Evolutionary conservation across 441 rosid species (phyloP).

Genomic region (Erodium moschatum): DNA sequence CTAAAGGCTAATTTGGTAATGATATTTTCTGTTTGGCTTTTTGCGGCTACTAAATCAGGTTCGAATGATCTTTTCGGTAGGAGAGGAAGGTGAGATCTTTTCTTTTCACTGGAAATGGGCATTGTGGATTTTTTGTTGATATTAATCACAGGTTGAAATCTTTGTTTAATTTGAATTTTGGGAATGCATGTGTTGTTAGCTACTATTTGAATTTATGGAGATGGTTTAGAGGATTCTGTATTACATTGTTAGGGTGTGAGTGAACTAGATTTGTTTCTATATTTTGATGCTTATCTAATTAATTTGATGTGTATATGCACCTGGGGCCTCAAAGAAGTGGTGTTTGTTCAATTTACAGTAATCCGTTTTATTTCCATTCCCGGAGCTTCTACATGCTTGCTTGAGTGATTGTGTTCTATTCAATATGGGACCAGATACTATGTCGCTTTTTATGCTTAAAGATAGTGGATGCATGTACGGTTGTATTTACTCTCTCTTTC

Average conservation of each 20-base stretch:
- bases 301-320: not conserved
- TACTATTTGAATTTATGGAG: not conserved
- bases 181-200: not conserved
- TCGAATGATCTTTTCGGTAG: not conserved
- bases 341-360: not conserved
- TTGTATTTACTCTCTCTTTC: too few relatives aligned
- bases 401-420: conserved; percentile 1
- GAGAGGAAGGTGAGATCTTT: not conserved
- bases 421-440: not conserved
- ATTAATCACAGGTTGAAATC: not conserved
- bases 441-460: too few relatives aligned
- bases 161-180: not conserved
- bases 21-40: not conserved
- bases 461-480: too few relatives aligned
- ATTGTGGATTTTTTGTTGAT: not conserved
- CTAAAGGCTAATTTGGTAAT: too few relatives aligned
- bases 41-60: not conserved
- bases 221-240: not conserved
- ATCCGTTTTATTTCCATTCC: not conserved
- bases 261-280: not conserved
- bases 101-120: not conserved
- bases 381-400: not conserved
- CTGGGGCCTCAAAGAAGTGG: not conserved
- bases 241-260: not conserved
- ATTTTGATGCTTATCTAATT: not conserved